These are phyloP conservation scores for Nakazawaea ishiwadae DNA, from an alignment of 805 yeast genomes.

Conservation along the genomic window DNA sequence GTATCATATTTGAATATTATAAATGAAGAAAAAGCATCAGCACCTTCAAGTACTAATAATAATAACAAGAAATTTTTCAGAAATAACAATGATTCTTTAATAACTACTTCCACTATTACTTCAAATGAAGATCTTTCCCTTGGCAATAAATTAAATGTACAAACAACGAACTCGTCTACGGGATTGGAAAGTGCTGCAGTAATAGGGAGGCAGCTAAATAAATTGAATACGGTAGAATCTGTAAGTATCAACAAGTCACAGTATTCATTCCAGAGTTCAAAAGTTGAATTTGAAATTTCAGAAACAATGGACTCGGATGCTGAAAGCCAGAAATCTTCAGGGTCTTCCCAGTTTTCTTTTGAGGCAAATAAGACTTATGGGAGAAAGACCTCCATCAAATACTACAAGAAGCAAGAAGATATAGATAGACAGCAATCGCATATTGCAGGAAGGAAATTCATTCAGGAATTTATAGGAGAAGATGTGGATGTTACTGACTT, in stretches of 20 bases:
- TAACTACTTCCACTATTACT: neutral
- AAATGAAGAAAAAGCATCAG: neutral
- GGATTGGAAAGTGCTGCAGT: conserved; percentile 1
- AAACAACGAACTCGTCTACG: neutral
- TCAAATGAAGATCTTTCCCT: neutral
- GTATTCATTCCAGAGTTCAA: neutral
- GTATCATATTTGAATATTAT: neutral
- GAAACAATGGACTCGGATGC: neutral
- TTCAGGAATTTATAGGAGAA: conserved; percentile 21
- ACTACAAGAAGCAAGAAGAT: conserved; percentile 30
- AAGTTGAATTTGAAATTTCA: neutral
- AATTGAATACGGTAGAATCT: conserved; percentile 1
- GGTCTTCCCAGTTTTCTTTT: conserved; percentile 30
- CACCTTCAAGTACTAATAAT: no score
- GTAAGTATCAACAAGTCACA: neutral
- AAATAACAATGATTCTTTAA: neutral
- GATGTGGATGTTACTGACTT: conserved; percentile 20
- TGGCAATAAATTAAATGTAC: neutral
- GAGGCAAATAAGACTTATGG: conserved; percentile 24
- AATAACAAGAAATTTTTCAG: neutral
- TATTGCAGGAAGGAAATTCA: conserved; percentile 16
- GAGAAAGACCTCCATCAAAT: conserved; percentile 31
- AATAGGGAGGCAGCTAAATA: neutral
- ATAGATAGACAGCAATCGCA: conserved; percentile 21
- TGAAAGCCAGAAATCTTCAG: conserved; percentile 8